These are phyloP conservation scores for Cytospora paraplurivora DNA, from an alignment of 2,329 filamentous ascomycete species.

Conservation along the genomic window DNA sequence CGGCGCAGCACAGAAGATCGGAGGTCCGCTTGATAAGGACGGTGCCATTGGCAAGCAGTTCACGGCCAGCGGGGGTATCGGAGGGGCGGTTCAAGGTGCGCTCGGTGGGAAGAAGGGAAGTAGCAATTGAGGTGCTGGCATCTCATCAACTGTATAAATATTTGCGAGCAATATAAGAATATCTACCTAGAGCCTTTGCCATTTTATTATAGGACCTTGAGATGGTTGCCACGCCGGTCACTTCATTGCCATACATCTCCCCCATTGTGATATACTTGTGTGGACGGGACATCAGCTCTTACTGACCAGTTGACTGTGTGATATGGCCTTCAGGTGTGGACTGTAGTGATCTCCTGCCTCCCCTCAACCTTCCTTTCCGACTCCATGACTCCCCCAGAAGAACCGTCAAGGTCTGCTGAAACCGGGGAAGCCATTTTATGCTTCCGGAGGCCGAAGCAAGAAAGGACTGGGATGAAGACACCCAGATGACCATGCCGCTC, in stretches of 20 bases:
- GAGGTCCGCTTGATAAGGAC: conserved; percentile 53
- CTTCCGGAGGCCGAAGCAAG: conserved; percentile 1
- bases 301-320: not conserved
- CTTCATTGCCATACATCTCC: too few species aligned
- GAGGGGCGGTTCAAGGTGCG: conserved; percentile 52
- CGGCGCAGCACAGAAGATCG: conserved; percentile 51
- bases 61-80: conserved; percentile 53
- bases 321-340: not conserved
- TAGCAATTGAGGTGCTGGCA: conserved; percentile 15
- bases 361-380: not conserved
- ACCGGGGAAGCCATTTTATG: not conserved
- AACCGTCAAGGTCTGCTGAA: not conserved
- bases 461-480: not conserved
- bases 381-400: not conserved
- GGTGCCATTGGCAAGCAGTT: conserved; percentile 59
- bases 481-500: conserved; percentile 40
- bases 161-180: not conserved
- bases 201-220: too few species aligned
- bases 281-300: not conserved
- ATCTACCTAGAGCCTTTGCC: too few species aligned
- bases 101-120: conserved; percentile 43
- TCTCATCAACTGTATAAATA: too few species aligned
- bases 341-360: not conserved
- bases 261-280: too few species aligned
- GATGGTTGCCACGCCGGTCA: too few species aligned